Percentiles rank a stretch among this genome's conserved stretches.
Evolutionary conservation across 768 basidiomycete genomes (phyloP).

Genomic region (Suillus subaureus): DNA sequence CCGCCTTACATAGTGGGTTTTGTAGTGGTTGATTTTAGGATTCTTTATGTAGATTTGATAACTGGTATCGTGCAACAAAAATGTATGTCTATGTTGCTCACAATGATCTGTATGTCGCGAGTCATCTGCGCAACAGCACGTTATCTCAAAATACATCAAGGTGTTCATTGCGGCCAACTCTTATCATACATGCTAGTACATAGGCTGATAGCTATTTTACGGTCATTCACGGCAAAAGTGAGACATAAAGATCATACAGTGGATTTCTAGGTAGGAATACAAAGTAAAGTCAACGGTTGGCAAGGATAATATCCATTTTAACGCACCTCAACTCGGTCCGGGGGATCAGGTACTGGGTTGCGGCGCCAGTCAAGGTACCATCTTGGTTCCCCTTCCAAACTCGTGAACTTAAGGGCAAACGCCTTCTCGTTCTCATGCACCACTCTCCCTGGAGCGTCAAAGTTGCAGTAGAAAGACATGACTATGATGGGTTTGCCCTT

Average conservation of each 20-base stretch:
- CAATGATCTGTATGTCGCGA: no score
- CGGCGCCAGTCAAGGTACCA: slow-evolving; percentile 5
- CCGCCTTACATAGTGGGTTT: not conserved
- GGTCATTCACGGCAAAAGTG: not conserved
- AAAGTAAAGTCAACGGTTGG: not conserved
- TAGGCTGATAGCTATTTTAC: not conserved
- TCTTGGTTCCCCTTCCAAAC: not conserved
- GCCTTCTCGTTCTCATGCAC: not conserved
- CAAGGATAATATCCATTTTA: not conserved
- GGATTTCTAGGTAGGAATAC: not conserved
- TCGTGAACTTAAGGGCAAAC: not conserved
- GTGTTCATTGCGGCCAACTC: not conserved
- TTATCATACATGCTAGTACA: not conserved
- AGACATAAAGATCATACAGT: not conserved
- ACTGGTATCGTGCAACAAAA: not conserved
- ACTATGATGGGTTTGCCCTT: not conserved
- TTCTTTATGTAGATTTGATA: not conserved
- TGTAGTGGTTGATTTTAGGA: not conserved
- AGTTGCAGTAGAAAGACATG: slow-evolving; percentile 6
- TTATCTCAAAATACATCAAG: not conserved
- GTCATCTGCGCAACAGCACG: not conserved
- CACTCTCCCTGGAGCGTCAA: not conserved
- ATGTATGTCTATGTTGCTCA: not conserved
- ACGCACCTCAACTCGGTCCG: not conserved
- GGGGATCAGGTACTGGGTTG: not conserved